These are phyloP conservation scores for Torrubiella hemipterigena DNA, from an alignment of 2,329 filamentous ascomycete genomes.

Conservation along the genomic window DNA sequence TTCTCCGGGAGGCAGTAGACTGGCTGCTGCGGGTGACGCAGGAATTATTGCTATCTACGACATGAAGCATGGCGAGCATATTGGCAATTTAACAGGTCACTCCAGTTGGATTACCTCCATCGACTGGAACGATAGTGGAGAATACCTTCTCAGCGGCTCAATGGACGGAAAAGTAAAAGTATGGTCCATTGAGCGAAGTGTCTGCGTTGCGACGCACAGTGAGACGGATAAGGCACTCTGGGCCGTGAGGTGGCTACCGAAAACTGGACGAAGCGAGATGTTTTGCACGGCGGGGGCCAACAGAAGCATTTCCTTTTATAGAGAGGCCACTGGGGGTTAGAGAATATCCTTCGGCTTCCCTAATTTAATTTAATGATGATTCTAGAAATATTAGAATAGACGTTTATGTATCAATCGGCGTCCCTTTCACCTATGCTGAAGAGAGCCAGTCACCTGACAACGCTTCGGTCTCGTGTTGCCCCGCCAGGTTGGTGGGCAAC, in stretches of 20 bases:
- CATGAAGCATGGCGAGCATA: slow-evolving; percentile 81
- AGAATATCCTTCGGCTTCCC: neutral
- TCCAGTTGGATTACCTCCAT: slow-evolving; percentile 81
- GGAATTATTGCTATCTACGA: slow-evolving; percentile 86
- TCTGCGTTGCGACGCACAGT: slow-evolving; percentile 85
- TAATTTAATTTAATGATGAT: too few species aligned
- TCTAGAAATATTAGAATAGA: too few species aligned
- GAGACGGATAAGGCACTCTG: slow-evolving; percentile 80
- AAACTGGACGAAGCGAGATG: slow-evolving; percentile 52
- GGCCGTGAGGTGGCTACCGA: slow-evolving; percentile 75
- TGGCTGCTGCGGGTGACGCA: slow-evolving; percentile 85
- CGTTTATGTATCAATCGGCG: neutral
- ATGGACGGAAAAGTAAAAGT: slow-evolving; percentile 94
- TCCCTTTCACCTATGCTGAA: neutral
- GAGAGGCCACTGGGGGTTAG: slow-evolving; percentile 61
- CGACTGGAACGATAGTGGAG: slow-evolving; percentile 88
- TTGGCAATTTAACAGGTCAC: slow-evolving; percentile 71
- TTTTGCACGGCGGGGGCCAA: slow-evolving; percentile 74
- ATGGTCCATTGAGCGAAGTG: slow-evolving; percentile 76
- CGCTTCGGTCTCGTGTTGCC: slow-evolving; percentile 41
- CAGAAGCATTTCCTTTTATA: slow-evolving; percentile 66
- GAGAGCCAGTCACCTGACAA: slow-evolving; percentile 38
- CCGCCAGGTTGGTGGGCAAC: slow-evolving; percentile 27
- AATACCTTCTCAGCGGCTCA: slow-evolving; percentile 77
- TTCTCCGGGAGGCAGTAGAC: slow-evolving; percentile 69